phyloP scores from a whole-genome alignment of 257 asterid species.

The Marsdenia floribunda region DNA sequence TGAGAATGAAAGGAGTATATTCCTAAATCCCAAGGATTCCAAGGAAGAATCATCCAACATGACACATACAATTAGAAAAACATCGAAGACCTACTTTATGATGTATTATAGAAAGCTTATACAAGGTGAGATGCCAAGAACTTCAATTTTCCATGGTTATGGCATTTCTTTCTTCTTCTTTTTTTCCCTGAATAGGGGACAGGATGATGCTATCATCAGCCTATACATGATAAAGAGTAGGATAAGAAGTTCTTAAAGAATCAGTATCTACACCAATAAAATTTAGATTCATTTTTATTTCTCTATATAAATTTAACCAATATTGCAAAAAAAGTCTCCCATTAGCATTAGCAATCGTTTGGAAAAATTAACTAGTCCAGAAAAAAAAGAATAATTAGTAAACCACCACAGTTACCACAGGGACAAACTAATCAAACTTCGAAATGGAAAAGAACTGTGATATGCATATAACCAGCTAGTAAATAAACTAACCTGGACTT shows the following conservation, averaged over 20 bases:
- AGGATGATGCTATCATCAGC: background rate
- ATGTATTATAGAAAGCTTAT: background rate
- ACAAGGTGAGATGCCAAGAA: background rate
- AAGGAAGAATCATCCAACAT: background rate
- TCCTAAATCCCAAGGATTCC: background rate
- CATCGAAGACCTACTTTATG: background rate
- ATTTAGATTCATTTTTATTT: background rate
- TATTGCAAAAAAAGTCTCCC: background rate
- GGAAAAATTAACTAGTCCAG: background rate
- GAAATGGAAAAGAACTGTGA: background rate
- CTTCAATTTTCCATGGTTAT: background rate
- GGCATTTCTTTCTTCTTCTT: no score
- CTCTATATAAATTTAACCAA: background rate
- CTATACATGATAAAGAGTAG: background rate
- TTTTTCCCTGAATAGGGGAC: background rate
- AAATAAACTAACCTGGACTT: constrained; percentile 36
- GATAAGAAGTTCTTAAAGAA: background rate
- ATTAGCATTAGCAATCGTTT: background rate
- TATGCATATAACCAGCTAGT: no score
- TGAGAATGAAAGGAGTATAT: background rate
- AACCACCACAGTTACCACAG: background rate
- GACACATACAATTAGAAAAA: background rate
- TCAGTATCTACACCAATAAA: background rate
- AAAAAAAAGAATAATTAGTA: background rate
- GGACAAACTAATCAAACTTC: background rate